Base-by-base conservation (phyloP, 768 basidiomycete species). In the Chiua virens region DNA sequence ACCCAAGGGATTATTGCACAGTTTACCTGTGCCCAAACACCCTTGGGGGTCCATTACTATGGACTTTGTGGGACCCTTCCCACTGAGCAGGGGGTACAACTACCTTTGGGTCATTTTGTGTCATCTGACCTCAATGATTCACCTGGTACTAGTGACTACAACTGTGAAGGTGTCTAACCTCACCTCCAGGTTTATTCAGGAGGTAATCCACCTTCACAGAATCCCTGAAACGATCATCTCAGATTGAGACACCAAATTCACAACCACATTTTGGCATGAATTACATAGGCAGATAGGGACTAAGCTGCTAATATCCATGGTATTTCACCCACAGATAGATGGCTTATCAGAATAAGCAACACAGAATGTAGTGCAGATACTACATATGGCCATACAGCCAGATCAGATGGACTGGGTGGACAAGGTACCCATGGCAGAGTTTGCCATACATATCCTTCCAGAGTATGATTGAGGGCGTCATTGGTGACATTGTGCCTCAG, bases 201-300 rank as follows among this genome's bases (percentile, higher is more conserved):
- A 52, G 7, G 53, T 70, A 3, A 65, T 64, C 22, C 58, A 56
- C 20, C 48, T 59, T 2, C 67, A 72, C 57, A 69, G 72, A 4
- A 23, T 71, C 1, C 73, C 67, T 0, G 40, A 53, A 13, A 10
- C 17, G 0, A 64, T 75, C n/a, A 50, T 63, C 21, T 55, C 47
- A 15, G 67, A 73, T 38, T 42, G 63, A 8, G 70, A 68, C 35
- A 39, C 61, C 1, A 53, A 62, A 13, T 73, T 72, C 52, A 72
- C 65, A 5, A 61, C 56, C 2, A 25, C 6, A 1, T 71, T 73
- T 40, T 60, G 55, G 59, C 22, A n/a, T 7, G 39, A 51, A 8
- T 45, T 61, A 2, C 53, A 57, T 42, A 3, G 43, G 5, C 42
- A 60, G 13, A 50, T 57, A 1, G 57, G 49, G 17, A 39, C 45